These are phyloP conservation scores for Shiraia bambusicola DNA, from an alignment of 2,329 filamentous ascomycete genomes.

Conservation along the genomic window DNA sequence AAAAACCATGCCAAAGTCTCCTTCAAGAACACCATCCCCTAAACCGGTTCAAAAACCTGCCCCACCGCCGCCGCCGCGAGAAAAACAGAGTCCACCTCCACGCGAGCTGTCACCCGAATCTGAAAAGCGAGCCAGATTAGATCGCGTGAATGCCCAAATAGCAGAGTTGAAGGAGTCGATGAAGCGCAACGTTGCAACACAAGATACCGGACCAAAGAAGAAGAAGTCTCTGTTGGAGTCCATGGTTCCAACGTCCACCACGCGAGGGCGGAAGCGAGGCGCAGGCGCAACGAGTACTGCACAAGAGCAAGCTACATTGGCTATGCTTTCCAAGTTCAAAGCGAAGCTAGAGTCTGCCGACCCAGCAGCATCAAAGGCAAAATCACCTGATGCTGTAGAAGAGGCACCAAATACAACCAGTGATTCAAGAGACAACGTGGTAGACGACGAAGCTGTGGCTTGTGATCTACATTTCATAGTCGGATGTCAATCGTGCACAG, in stretches of 20 bases:
- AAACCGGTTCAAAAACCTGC: slow-evolving; percentile 13
- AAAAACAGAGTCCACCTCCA: slow-evolving; percentile 29
- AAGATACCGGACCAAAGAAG: slow-evolving; percentile 43
- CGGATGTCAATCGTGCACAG: slow-evolving; percentile 87
- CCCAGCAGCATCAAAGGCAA: slow-evolving; percentile 40
- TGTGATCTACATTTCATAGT: slow-evolving; percentile 97
- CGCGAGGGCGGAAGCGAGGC: slow-evolving; percentile 69
- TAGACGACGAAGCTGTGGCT: slow-evolving; percentile 55
- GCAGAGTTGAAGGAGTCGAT: slow-evolving; percentile 79
- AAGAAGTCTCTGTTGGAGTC: slow-evolving; percentile 66
- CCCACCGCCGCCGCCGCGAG: slow-evolving; percentile 16
- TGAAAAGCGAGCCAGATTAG: slow-evolving; percentile 52
- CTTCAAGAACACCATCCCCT: slow-evolving; percentile 27
- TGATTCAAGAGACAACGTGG: slow-evolving; percentile 33
- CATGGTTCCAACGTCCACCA: slow-evolving; percentile 72
- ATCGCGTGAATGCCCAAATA: slow-evolving; percentile 77
- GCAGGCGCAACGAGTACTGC: slow-evolving; percentile 54
- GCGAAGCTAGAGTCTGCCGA: slow-evolving; percentile 62
- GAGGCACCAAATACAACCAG: slow-evolving; percentile 15
- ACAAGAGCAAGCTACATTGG: slow-evolving; percentile 58
- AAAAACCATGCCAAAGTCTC: slow-evolving; percentile 29
- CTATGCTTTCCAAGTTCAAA: slow-evolving; percentile 77
- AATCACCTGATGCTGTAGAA: slow-evolving; percentile 19
- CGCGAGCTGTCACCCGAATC: slow-evolving; percentile 45
- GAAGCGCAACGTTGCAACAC: slow-evolving; percentile 59